A percentile compares a stretch with the other conserved stretches of the same genome.
These are phyloP conservation scores for Scolecobasidium constrictum DNA, from an alignment of 2,329 filamentous ascomycete genomes.

Conservation along the genomic window DNA sequence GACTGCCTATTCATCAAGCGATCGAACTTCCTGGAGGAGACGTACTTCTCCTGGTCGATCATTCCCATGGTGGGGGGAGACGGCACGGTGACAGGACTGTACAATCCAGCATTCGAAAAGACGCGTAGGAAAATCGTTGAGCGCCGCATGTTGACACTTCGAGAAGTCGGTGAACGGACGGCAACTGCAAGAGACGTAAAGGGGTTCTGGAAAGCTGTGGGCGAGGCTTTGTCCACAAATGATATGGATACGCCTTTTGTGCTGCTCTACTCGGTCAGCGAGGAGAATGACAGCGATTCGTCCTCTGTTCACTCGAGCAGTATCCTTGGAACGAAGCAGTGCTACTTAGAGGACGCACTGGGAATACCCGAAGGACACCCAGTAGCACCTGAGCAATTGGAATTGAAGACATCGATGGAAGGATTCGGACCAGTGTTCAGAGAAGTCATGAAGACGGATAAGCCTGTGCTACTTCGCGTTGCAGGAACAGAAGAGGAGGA, in stretches of 20 bases:
- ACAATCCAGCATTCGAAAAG: conserved; percentile 74
- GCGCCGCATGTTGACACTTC: conserved; percentile 65
- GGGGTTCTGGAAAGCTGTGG: conserved; percentile 62
- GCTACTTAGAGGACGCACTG: conserved; percentile 60
- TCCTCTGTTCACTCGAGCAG: conserved; percentile 62
- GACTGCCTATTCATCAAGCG: conserved; percentile 64
- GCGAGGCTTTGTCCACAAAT: conserved; percentile 60
- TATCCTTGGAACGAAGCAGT: conserved; percentile 48
- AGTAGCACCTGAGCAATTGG: conserved; percentile 50
- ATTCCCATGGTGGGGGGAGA: conserved; percentile 66
- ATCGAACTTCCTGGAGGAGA: conserved; percentile 62
- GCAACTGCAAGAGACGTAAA: conserved; percentile 61
- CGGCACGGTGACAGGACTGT: conserved; percentile 63
- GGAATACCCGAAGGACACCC: conserved; percentile 56
- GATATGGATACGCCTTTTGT: conserved; percentile 67
- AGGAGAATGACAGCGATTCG: conserved; percentile 60
- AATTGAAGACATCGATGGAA: conserved; percentile 57
- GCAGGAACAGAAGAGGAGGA: conserved; percentile 15
- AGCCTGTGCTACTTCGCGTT: conserved; percentile 57
- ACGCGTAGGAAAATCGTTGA: conserved; percentile 69
- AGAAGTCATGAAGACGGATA: conserved; percentile 58
- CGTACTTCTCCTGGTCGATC: conserved; percentile 74
- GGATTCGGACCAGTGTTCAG: conserved; percentile 69
- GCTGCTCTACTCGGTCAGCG: conserved; percentile 63
- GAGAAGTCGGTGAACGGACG: conserved; percentile 67